These are phyloP conservation scores for Cladosporium austrohemisphaericum DNA, from an alignment of 2,329 filamentous ascomycete genomes.

Conservation along the genomic window DNA sequence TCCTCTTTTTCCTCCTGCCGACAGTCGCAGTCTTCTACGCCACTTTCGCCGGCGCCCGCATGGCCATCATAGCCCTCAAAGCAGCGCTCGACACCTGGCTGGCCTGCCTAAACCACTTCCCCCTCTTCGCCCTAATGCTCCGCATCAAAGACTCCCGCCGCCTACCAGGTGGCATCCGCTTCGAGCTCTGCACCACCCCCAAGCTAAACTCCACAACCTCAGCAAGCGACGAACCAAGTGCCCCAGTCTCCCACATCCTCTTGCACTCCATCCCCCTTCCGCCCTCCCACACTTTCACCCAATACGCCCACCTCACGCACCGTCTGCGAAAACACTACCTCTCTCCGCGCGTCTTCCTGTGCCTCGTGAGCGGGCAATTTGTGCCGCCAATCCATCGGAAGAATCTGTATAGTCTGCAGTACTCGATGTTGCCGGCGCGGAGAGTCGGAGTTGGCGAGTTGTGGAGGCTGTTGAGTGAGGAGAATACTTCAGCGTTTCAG, in stretches of 20 bases:
- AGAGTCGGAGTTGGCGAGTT: slow-evolving; percentile 79
- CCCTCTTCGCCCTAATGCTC: slow-evolving; percentile 93
- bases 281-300: slow-evolving; percentile 91
- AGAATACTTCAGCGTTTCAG: slow-evolving; percentile 17
- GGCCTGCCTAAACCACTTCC: slow-evolving; percentile 95
- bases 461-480: slow-evolving; percentile 53
- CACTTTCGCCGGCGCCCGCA: slow-evolving; percentile 89
- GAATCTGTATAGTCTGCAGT: slow-evolving; percentile 93
- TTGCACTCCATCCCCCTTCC: slow-evolving; percentile 78
- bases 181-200: slow-evolving; percentile 68
- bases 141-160: slow-evolving; percentile 87
- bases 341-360: slow-evolving; percentile 80
- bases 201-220: slow-evolving; percentile 13
- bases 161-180: slow-evolving; percentile 84
- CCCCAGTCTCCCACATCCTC: slow-evolving; percentile 17
- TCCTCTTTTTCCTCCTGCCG: slow-evolving; percentile 90
- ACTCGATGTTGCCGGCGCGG: slow-evolving; percentile 88
- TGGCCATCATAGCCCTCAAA: slow-evolving; percentile 92
- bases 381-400: slow-evolving; percentile 93
- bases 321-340: slow-evolving; percentile 95
- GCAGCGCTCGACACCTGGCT: slow-evolving; percentile 86
- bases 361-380: slow-evolving; percentile 83
- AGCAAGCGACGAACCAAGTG: not conserved
- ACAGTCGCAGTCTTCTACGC: slow-evolving; percentile 96
- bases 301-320: slow-evolving; percentile 91